Base-by-base conservation (phyloP, 1,284 basidiomycete species). In the Apiotrichum sp. region DNA sequence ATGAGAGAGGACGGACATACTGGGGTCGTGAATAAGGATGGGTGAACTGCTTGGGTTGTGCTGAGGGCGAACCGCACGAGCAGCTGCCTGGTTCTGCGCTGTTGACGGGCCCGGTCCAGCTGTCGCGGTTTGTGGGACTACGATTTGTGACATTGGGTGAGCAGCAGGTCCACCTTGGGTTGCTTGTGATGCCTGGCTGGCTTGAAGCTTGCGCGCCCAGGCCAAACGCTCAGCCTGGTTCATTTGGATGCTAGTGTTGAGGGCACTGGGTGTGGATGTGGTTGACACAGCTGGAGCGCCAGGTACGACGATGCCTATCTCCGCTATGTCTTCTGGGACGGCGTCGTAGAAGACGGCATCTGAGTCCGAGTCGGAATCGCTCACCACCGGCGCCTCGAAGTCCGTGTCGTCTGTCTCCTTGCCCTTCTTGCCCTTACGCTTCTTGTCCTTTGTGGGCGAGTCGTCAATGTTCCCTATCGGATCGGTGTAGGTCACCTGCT, bases 41-140 rank as follows among this genome's bases (percentile, higher is more conserved):
- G 22, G 22, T 22, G 22, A 22, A 22, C 22, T 22, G 22, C 22
- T 22, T 22, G 22, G 22, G 22, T 22, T 22, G 22, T 22, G 22
- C 22, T 22, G 22, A 22, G 22, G 22, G 22, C 22, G 22, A 22
- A 22, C 22, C 22, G 22, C 22, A 22, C 22, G 22, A 22, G 22
- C 22, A 22, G 22, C 22, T 22, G 22, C 22, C 22, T 22, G 22
- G 22, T 22, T 22, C 22, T 22, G 22, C 22, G 22, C 22, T 22
- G 55, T 47, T 32, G 46, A 45, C 14, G 61, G 61, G n/a, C 61
- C 61, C 8, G 61, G 57, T 7, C 61, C 61, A 39, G 54, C 53
- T n/a, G 11, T 29, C 29, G 48, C 54, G 9, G 16, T 38, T 22
- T 22, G 22, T 22, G 22, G 22, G 22, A 22, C 22, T 22, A 22